A percentile compares a stretch with the other conserved stretches of the same genome.
These are phyloP conservation scores for Phytophthora tentaculata DNA, from an alignment of 352 stramenopile genomes.

Conservation along the genomic window DNA sequence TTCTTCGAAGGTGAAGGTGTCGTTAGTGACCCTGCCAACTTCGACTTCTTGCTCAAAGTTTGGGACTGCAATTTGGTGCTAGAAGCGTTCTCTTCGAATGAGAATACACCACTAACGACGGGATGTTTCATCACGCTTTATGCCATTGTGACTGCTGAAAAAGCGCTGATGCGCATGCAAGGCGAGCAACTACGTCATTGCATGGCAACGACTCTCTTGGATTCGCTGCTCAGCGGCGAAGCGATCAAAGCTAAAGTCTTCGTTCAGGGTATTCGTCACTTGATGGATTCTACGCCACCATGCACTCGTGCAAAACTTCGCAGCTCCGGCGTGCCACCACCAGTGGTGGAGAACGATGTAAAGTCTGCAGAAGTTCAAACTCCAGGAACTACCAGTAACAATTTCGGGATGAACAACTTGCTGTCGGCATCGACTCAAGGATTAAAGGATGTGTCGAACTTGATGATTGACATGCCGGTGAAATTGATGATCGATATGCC, in stretches of 20 bases:
- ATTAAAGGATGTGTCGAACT: constrained; percentile 65
- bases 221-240: constrained; percentile 47
- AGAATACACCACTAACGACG: constrained; percentile 22
- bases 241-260: constrained; percentile 38
- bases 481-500: constrained; percentile 60
- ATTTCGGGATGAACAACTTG: constrained; percentile 55
- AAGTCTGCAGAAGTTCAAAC: neutral
- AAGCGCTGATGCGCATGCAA: constrained; percentile 76
- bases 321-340: constrained; percentile 38
- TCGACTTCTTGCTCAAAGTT: constrained; percentile 67
- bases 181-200: constrained; percentile 72
- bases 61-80: constrained; percentile 79
- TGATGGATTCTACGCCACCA: constrained; percentile 71
- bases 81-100: constrained; percentile 30
- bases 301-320: constrained; percentile 65
- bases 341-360: neutral
- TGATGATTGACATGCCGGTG: constrained; percentile 78
- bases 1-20: constrained; percentile 72
- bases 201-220: constrained; percentile 64
- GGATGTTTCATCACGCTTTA: constrained; percentile 51
- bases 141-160: constrained; percentile 60
- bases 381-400: constrained; percentile 4
- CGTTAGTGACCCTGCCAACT: constrained; percentile 31
- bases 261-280: constrained; percentile 43
- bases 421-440: constrained; percentile 71